Conservation (phyloP, 2,329 filamentous ascomycete genomes). For the Phaeophleospora eucalypticola region DNA sequence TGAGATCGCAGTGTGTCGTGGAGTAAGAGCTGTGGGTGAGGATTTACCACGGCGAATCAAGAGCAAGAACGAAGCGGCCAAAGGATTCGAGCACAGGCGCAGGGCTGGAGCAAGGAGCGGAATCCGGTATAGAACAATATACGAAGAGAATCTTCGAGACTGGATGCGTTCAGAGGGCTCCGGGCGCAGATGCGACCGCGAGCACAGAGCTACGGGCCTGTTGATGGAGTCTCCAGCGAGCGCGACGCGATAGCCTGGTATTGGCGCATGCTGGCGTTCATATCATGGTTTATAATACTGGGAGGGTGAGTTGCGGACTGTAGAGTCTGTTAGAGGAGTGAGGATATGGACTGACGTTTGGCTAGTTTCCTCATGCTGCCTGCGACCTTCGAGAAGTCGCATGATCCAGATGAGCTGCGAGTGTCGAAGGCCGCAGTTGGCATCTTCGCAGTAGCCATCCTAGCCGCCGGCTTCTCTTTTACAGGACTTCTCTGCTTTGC, state of each 20-base stretch:
- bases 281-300: constrained; percentile 46
- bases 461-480: constrained; percentile 47
- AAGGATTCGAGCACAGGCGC: background rate
- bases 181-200: constrained; percentile 24
- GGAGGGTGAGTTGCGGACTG: constrained; percentile 46
- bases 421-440: constrained; percentile 39
- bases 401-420: constrained; percentile 32
- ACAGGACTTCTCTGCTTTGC: constrained; percentile 47
- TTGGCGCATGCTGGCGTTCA: constrained; percentile 44
- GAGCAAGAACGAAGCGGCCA: background rate
- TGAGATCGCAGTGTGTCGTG: too few species aligned
- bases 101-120: background rate
- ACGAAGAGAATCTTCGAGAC: constrained; percentile 9
- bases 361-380: constrained; percentile 48
- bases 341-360: constrained; percentile 13
- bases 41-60: background rate
- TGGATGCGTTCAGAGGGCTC: constrained; percentile 22
- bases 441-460: constrained; percentile 45
- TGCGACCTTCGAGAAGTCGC: constrained; percentile 40
- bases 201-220: constrained; percentile 27
- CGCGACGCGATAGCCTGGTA: constrained; percentile 40
- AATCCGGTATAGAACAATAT: background rate
- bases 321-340: constrained; percentile 13
- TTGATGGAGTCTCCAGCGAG: constrained; percentile 24
- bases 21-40: too few species aligned